Evolutionary conservation across 2,329 filamentous ascomycete genomes (phyloP), one percentile per base, ranked within the genome.

Genomic region (Apiospora pterosperma): DNA sequence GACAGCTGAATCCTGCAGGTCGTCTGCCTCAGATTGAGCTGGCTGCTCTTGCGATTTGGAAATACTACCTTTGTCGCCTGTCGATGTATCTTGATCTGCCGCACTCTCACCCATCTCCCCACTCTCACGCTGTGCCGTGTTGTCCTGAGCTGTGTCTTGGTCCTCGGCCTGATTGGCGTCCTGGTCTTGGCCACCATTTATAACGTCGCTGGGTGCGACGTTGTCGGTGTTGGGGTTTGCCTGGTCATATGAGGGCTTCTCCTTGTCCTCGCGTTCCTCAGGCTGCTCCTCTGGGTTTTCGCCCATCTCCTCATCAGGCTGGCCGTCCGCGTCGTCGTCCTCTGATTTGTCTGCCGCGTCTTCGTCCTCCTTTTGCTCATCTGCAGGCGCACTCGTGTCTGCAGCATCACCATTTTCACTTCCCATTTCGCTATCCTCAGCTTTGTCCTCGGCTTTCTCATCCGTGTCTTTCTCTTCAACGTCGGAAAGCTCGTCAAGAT

Each of bases 71-170:
- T 91, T 86, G 71, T 88, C 86, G n/a, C 88, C 87, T 31, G 86
- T 81, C 3, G 84, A 84, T 31, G 86, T 85, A 65, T 90, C 84
- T 68, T 90, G 82, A 60, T 91, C 86, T 6, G 88, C 85, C 1
- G 86, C 83, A 12, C 86, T 83, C 28, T 91, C 88, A 63, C 89
- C 88, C 75, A 88, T 83, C 25, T 89, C 84, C 19, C 90, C 90
- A 63, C 88, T 84, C 23, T 92, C 88, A 66, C 85, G 85, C 70
- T 92, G 86, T 3, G 89, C 84, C 42, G 84, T 83, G 61, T 88
- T 86, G 66, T 81, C 82, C 69, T 87, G 80, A 44, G 87, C 83
- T 48, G 87, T 82, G 62, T 89, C 85, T 25, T 90, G 85, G 25
- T 88, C 76, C n/a, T 91, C 84, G 70, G 85, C 83, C 25, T 88